Base-by-base conservation (phyloP, 345 rosid species). In the Turnera subulata region DNA sequence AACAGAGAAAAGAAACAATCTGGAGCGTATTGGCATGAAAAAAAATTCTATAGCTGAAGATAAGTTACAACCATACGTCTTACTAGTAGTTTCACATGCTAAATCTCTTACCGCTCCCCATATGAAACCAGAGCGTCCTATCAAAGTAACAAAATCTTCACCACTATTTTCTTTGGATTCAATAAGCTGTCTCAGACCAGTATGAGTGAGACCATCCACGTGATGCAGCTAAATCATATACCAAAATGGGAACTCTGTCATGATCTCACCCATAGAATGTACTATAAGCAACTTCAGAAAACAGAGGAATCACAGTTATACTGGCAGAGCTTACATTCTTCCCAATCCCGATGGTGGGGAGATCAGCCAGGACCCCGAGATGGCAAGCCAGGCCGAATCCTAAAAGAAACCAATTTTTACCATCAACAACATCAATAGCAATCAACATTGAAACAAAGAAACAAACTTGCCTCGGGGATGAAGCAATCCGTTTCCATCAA, bases 301-400 rank as follows among this genome's bases (percentile, higher is more conserved):
- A 46, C 5, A 48, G 3, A 14, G 0, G 13, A 29, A 29, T 29
- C 8, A 29, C 5, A 29, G 8, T 8, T 29, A 4, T 29, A 29
- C 35, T 29, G 53, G 24, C 22, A 43, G 32, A 53, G 57, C 76
- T 67, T 75, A 84, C 96, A 46, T 82, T 89, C 69, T 92, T 92
- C 59, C 93, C 91, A 15, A 92, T 72, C 47, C 97, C 97, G 72
- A 84, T 80, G 21, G 98, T 71, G 24, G 97, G 93, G 18, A 87
- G 59, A 71, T 86, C 50, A 54, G 82, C 97, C 64, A 86, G 70
- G 68, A 92, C 93, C 58, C 97, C 94, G 32, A 84, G 63, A 76
- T 92, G 95, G 66, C 86, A 84, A 46, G 97, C 97, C 77, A 84
- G 72, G 60, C 98, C 97, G 77, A 89, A 89, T 64, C 96, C 98